phyloP scores from a whole-genome alignment of 257 asterid genomes.

The Linderniella brevidens region DNA sequence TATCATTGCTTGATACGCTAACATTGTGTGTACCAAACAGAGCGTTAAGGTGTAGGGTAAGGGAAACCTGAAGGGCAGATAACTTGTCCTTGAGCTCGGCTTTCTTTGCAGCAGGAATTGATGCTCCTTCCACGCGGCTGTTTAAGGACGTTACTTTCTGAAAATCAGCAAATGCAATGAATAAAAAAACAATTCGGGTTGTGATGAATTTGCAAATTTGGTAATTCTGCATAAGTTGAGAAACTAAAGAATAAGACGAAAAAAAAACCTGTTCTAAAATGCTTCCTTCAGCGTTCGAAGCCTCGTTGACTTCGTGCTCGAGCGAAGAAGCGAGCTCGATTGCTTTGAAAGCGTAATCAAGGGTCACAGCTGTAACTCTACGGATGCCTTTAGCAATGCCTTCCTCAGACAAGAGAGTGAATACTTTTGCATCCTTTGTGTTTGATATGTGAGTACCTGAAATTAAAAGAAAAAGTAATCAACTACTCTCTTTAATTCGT shows the following conservation, averaged over 20 bases:
- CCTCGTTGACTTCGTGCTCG: conserved; percentile 63
- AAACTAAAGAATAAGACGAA: conserved; percentile 2
- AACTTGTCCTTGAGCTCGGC: conserved; percentile 72
- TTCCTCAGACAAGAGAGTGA: conserved; percentile 90
- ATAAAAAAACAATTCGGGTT: too few relatives aligned
- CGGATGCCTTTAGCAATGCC: conserved; percentile 96
- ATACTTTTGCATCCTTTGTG: conserved; percentile 79
- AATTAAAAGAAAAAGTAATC: conserved; percentile 2
- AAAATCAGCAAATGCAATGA: conserved; percentile 13
- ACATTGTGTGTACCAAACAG: too few relatives aligned
- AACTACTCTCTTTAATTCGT: background rate
- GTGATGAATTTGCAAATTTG: background rate
- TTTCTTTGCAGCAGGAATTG: conserved; percentile 71
- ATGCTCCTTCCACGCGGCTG: conserved; percentile 70
- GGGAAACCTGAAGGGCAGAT: conserved; percentile 61
- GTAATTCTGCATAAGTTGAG: background rate
- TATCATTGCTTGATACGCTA: too few relatives aligned
- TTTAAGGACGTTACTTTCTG: conserved; percentile 81
- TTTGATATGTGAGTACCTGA: conserved; percentile 92
- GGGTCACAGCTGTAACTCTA: conserved; percentile 86
- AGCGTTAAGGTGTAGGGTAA: background rate
- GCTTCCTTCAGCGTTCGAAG: conserved; percentile 59
- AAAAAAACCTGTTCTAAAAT: conserved; percentile 69
- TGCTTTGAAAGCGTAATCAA: conserved; percentile 60
- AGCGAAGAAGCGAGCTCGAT: conserved; percentile 52